Evolutionary conservation across 352 stramenopile species (phyloP), one percentile per base, ranked within the genome.

Genomic region (Peronospora farinosa): DNA sequence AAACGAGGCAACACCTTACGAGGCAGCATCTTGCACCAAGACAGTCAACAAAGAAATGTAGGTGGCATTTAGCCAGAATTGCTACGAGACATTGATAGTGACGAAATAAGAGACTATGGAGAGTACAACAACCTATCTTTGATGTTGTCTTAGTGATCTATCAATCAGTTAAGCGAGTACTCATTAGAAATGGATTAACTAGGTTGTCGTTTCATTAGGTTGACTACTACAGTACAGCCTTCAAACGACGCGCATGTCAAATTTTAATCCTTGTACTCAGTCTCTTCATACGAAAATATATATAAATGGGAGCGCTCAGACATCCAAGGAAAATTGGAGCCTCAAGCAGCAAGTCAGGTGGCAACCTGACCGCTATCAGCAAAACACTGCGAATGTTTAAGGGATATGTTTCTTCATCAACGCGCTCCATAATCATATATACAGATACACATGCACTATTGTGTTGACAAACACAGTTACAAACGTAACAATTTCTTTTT

Each of bases 351-450:
- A 45, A 66, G 31, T 57, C 69, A 46, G 72, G 69, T 78, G 75
- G 78, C 78, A 61, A 79, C 69, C 78, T 67, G 51, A 52, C 49
- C 43, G 64, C 77, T 70, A 72, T 88, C 77, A 69, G 77, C 72
- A 84, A 69, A 86, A 88, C 77, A 88, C 74, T 88, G 77, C 77
- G 71, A 81, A 81, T 81, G 75, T 86, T 86, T 84, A 87, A 86
- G 79, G 72, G 74, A 81, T 70, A 75, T 57, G 61, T 57, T 64
- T 65, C 55, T 83, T 87, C 76, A 86, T 88, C 67, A 86, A 63
- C 56, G 74, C 74, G 74, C 74, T 80, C 50, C 40, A 33, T 23
- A 40, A n/a, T 3, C 39, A 35, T 2, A 53, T 1, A 38, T 12
- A 43, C 32, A 27, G 21, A 31, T 40, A 48, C 32, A 35, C 35